phyloP scores from a whole-genome alignment of 202 grass and related monocot species.

The Panicum virgatum region DNA sequence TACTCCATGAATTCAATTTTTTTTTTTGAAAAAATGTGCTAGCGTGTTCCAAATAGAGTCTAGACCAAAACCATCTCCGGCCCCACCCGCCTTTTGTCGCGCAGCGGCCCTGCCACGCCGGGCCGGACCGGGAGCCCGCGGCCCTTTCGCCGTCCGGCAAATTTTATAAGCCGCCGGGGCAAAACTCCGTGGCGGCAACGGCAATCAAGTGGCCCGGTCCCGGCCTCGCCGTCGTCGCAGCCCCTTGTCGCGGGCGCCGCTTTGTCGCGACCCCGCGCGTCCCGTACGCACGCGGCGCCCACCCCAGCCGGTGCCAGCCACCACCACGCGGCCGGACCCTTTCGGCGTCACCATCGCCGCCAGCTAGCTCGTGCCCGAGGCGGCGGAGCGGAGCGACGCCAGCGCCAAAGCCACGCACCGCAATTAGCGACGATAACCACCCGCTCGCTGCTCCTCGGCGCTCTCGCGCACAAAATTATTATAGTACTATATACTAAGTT shows the following conservation, averaged over 20 bases:
- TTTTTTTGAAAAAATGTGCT: no score
- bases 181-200: no score
- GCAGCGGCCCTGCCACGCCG: no score
- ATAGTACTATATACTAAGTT: no score
- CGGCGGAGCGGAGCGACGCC: background rate
- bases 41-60: no score
- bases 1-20: no score
- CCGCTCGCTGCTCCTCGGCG: background rate
- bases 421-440: conserved; percentile 22
- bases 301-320: background rate
- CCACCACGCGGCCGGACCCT: background rate
- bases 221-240: background rate
- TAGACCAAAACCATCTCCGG: no score
- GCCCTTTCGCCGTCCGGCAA: no score
- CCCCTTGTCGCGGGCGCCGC: background rate
- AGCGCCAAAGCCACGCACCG: conserved; percentile 29
- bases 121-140: no score
- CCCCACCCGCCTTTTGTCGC: no score
- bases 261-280: conserved; percentile 1
- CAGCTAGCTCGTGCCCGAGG: background rate
- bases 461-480: background rate
- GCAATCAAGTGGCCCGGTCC: background rate
- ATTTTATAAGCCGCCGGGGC: no score
- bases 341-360: conserved; percentile 18
- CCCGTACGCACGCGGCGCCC: background rate